Evolutionary conservation across 257 asterid species (phyloP).

Genomic region (Jacaranda copaia): DNA sequence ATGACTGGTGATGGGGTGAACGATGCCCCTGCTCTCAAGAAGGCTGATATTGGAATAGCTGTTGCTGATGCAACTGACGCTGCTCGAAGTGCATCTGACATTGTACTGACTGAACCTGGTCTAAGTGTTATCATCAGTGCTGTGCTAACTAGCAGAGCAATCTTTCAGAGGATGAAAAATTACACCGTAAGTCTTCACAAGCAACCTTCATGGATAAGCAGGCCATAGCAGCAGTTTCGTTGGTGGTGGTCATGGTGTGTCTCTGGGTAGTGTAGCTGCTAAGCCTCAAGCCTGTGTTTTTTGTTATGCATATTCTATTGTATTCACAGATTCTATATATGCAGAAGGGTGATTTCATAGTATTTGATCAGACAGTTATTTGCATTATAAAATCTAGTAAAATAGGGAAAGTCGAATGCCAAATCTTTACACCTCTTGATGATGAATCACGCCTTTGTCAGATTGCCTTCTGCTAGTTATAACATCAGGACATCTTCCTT

Average conservation of each 20-base stretch:
- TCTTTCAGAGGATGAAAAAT: constrained; percentile 70
- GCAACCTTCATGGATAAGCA: background rate
- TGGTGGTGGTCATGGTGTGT: background rate
- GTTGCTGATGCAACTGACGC: constrained; percentile 77
- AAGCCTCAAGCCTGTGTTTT: background rate
- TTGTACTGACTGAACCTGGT: constrained; percentile 69
- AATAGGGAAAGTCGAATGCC: background rate
- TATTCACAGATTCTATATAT: background rate
- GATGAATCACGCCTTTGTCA: no score
- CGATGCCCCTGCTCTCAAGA: constrained; percentile 72
- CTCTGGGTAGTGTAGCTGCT: background rate
- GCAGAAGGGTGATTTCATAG: background rate
- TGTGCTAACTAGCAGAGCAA: constrained; percentile 70
- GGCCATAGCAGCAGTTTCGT: background rate
- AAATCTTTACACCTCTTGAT: background rate
- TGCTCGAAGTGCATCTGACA: constrained; percentile 70
- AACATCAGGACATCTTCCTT: no score
- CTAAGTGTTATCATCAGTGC: constrained; percentile 73
- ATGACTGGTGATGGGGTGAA: constrained; percentile 79
- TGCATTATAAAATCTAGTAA: background rate
- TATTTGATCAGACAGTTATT: background rate
- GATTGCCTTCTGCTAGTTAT: no score
- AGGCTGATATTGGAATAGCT: constrained; percentile 71
- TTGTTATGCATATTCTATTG: background rate
- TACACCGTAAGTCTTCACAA: constrained; percentile 52